Conservation (phyloP, 768 basidiomycete genomes). For the Butyriboletus loyo region DNA sequence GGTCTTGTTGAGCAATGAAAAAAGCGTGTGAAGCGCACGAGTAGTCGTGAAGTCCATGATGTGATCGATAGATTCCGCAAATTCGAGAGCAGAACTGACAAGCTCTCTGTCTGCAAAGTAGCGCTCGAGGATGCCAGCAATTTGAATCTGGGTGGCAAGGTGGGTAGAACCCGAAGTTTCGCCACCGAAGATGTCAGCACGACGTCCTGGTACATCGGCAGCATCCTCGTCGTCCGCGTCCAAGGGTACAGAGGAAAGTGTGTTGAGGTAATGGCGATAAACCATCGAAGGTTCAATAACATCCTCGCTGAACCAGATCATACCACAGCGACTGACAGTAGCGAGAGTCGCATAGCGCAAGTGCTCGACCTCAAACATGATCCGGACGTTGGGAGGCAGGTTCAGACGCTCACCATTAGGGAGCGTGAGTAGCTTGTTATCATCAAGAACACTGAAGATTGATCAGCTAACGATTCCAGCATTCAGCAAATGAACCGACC, state of each 20-base stretch:
- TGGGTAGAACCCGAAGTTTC: conserved; percentile 59
- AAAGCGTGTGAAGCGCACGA: conserved; percentile 91
- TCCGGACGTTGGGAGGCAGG: conserved; percentile 92
- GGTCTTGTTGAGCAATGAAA: conserved; percentile 96
- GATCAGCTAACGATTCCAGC: background rate
- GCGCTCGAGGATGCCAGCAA: conserved; percentile 70
- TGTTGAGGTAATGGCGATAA: conserved; percentile 82
- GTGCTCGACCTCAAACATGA: conserved; percentile 99
- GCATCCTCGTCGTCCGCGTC: conserved; percentile 89
- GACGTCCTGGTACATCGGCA: conserved; percentile 58
- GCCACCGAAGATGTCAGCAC: conserved; percentile 40
- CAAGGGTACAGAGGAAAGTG: conserved; percentile 68
- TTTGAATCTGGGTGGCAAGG: conserved; percentile 71
- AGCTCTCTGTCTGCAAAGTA: conserved; percentile 84
- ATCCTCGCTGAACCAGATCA: conserved; percentile 99
- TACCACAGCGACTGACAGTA: conserved; percentile 99
- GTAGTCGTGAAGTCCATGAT: conserved; percentile 98
- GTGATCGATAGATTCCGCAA: conserved; percentile 85
- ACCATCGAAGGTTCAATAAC: conserved; percentile 91
- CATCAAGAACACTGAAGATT: conserved; percentile 82
- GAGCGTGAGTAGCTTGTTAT: conserved; percentile 95
- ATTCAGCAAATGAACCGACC: conserved; percentile 45
- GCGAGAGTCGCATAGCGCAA: conserved; percentile 95
- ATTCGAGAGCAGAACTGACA: conserved; percentile 72
- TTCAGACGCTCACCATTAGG: conserved; percentile 98